Percentiles rank a stretch among this genome's conserved stretches.
phyloP scores from a whole-genome alignment of 2,329 filamentous ascomycete genomes.

The Arthroderma uncinatum region DNA sequence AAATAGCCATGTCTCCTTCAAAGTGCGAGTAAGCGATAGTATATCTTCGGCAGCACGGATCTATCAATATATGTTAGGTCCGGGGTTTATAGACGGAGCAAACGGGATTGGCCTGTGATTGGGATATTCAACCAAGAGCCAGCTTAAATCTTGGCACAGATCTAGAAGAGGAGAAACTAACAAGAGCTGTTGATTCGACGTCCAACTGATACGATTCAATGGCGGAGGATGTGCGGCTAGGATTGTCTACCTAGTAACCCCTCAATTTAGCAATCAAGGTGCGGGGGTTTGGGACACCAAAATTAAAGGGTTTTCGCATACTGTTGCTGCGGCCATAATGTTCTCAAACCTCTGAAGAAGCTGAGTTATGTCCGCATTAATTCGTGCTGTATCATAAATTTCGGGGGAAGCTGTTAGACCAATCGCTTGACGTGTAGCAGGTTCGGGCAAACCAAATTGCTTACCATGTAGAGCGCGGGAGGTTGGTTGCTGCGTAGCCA shows the following conservation, averaged over 20 bases:
- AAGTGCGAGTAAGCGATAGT: conserved; percentile 47
- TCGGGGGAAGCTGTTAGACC: neutral
- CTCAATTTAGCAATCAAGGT: neutral
- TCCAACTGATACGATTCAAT: conserved; percentile 48
- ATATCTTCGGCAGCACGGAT: conserved; percentile 53
- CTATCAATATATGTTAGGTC: conserved; percentile 23
- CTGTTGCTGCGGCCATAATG: conserved; percentile 44
- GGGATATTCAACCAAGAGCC: neutral
- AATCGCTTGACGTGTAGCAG: neutral
- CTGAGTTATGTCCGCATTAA: conserved; percentile 35
- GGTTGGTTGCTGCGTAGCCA: conserved; percentile 16
- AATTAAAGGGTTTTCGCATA: conserved; percentile 20
- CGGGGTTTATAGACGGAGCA: no score
- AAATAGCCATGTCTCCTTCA: conserved; percentile 59
- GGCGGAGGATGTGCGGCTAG: conserved; percentile 45
- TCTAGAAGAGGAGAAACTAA: conserved; percentile 23
- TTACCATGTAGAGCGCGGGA: conserved; percentile 15
- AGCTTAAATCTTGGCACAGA: neutral
- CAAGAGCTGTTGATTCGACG: conserved; percentile 48
- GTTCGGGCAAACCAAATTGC: conserved; percentile 1
- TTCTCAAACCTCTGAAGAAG: conserved; percentile 45
- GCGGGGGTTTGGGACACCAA: neutral
- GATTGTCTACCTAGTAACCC: conserved; percentile 35
- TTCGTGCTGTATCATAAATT: conserved; percentile 28
- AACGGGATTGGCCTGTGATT: neutral